A percentile compares a stretch with the other conserved stretches of the same genome.
Evolutionary conservation across 176 grass and related monocot species (phyloP).

Genomic region (Juncus inflexus): DNA sequence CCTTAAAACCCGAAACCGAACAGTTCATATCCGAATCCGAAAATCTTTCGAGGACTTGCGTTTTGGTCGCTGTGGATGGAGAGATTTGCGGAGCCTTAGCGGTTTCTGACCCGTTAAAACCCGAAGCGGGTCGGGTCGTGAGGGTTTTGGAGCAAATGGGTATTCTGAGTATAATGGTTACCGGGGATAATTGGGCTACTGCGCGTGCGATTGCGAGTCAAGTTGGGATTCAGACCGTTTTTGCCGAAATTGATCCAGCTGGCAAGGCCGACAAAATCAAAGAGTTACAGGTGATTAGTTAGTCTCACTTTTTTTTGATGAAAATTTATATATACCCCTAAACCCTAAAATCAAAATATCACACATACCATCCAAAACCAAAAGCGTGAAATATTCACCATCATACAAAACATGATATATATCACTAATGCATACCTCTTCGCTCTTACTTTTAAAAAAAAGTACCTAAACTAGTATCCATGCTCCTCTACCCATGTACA

Average conservation of each 20-base stretch:
- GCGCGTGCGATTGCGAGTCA: conserved; percentile 85
- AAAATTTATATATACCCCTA: neutral
- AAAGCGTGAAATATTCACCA: neutral
- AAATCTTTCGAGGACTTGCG: conserved; percentile 73
- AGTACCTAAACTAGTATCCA: too few species aligned
- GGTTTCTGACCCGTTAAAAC: conserved; percentile 91
- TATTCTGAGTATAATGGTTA: conserved; percentile 95
- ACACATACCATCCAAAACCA: neutral
- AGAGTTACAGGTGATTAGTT: conserved; percentile 65
- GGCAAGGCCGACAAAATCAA: conserved; percentile 94
- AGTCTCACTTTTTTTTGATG: neutral
- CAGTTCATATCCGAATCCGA: conserved; percentile 62
- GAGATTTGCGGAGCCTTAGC: conserved; percentile 67
- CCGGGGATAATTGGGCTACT: conserved; percentile 92
- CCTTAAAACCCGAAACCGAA: conserved; percentile 49
- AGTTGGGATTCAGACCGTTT: conserved; percentile 67
- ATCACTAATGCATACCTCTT: too few species aligned
- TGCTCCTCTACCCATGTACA: too few species aligned
- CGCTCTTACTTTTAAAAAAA: too few species aligned
- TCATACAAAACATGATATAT: too few species aligned
- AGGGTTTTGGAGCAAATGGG: conserved; percentile 72
- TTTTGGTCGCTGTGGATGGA: conserved; percentile 72
- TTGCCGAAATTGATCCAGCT: conserved; percentile 77
- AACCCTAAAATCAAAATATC: neutral
- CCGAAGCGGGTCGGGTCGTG: conserved; percentile 65